Evolutionary conservation across 1,284 basidiomycete species (phyloP).

Genomic region (Leucoagaricus sp.): DNA sequence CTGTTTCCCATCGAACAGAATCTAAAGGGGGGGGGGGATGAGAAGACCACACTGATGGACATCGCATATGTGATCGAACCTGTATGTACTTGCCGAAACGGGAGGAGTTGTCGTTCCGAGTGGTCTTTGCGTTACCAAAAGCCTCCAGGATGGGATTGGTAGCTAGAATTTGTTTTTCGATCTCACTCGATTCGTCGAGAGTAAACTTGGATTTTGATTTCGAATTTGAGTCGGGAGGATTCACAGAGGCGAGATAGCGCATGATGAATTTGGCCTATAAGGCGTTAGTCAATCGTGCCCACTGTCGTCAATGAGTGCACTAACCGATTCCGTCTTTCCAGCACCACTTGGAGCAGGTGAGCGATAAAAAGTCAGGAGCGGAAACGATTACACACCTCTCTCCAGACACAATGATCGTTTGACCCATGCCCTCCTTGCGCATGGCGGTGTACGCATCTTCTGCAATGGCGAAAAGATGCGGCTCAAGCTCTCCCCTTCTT

Average conservation of each 20-base stretch:
- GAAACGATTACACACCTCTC: constrained; percentile 71
- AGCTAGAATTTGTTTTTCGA: constrained; percentile 95
- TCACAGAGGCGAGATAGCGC: constrained; percentile 98
- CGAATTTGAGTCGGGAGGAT: constrained; percentile 71
- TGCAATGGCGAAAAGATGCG: constrained; percentile 98
- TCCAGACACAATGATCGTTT: constrained; percentile 99
- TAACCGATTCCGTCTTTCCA: constrained; percentile 96
- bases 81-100: constrained; percentile 99
- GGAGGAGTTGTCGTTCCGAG: constrained; percentile 98
- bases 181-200: constrained; percentile 86
- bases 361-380: constrained; percentile 19
- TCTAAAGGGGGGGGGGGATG: constrained; percentile 49
- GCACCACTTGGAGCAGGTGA: constrained; percentile 72
- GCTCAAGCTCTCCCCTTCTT: constrained; percentile 93
- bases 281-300: constrained; percentile 9
- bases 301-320: constrained; percentile 23
- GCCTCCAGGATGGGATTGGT: constrained; percentile 99
- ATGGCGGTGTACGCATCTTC: constrained; percentile 99
- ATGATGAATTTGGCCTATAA: constrained; percentile 96
- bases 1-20: constrained; percentile 93
- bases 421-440: constrained; percentile 92
- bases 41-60: constrained; percentile 7
- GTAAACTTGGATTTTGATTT: constrained; percentile 72
- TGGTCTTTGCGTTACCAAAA: constrained; percentile 99
- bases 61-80: constrained; percentile 46